Evolutionary conservation across 2,329 filamentous ascomycete species (phyloP).

Genomic region (Fusarium stilboides): DNA sequence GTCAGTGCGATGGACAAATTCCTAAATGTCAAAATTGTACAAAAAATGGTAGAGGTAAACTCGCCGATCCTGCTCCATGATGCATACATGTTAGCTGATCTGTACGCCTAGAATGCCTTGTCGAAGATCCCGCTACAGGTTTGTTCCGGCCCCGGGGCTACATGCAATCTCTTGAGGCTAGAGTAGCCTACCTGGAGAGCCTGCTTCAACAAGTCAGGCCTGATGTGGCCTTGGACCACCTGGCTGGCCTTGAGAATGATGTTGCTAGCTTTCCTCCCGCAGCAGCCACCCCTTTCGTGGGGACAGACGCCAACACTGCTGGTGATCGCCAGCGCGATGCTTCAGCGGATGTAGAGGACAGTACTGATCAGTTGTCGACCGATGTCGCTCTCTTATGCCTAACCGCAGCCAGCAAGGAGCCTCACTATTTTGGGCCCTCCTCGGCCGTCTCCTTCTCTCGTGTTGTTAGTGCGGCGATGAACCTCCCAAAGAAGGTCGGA

Average conservation of each 20-base stretch:
- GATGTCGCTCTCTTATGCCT: constrained; percentile 35
- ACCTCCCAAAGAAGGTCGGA: constrained; percentile 22
- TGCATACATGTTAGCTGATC: neutral
- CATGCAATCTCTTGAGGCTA: constrained; percentile 34
- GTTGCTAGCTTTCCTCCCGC: neutral
- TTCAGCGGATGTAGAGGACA: constrained; percentile 22
- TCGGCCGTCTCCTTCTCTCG: constrained; percentile 38
- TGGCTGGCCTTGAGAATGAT: constrained; percentile 16
- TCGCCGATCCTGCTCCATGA: no score
- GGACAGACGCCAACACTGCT: neutral
- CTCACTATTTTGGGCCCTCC: constrained; percentile 39
- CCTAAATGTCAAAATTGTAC: constrained; percentile 34
- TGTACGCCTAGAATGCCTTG: constrained; percentile 26
- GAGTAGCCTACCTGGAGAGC: constrained; percentile 36
- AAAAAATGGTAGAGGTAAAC: constrained; percentile 23
- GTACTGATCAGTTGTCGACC: constrained; percentile 32
- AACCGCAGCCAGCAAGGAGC: constrained; percentile 34
- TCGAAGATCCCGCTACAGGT: constrained; percentile 36
- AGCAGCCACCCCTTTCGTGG: neutral
- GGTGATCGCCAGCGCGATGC: constrained; percentile 4
- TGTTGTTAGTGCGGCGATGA: constrained; percentile 37
- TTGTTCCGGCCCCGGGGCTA: constrained; percentile 35
- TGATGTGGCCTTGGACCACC: constrained; percentile 31
- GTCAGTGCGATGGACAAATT: constrained; percentile 29
- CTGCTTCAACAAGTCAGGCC: constrained; percentile 32